These are phyloP conservation scores for Verticillium zaregamsianum DNA, from an alignment of 2,329 filamentous ascomycete species.

Conservation along the genomic window DNA sequence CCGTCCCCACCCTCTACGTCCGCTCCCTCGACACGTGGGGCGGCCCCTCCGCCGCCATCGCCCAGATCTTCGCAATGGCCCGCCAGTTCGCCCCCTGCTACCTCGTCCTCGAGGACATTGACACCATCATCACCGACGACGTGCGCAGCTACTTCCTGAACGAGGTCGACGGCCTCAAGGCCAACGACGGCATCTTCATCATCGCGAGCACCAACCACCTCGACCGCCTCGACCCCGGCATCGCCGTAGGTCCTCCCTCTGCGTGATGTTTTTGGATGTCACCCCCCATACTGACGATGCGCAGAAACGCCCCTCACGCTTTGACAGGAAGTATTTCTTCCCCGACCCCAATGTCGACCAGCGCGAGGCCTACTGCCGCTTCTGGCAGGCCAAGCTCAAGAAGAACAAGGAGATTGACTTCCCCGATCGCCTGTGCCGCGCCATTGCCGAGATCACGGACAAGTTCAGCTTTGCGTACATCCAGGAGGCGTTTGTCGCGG, in stretches of 20 bases:
- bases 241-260: conserved; percentile 36
- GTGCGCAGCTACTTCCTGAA: conserved; percentile 69
- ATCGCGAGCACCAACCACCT: conserved; percentile 63
- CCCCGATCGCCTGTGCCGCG: conserved; percentile 50
- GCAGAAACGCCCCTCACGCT: conserved; percentile 59
- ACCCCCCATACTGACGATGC: conserved; percentile 12
- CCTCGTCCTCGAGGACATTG: conserved; percentile 69
- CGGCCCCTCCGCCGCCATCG: conserved; percentile 54
- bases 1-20: conserved; percentile 60
- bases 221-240: conserved; percentile 63
- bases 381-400: conserved; percentile 56
- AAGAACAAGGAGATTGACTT: conserved; percentile 57
- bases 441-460: conserved; percentile 58
- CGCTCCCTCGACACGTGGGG: conserved; percentile 42
- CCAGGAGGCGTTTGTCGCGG: conserved; percentile 65
- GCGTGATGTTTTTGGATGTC: neutral
- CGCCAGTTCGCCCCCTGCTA: conserved; percentile 62
- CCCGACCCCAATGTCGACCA: conserved; percentile 51
- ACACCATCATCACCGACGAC: conserved; percentile 56
- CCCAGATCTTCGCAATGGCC: conserved; percentile 53
- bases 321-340: conserved; percentile 65
- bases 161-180: conserved; percentile 65
- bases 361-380: conserved; percentile 55
- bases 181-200: conserved; percentile 69
- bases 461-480: conserved; percentile 68